phyloP scores from a whole-genome alignment of 441 rosid species.

The Bruguiera hainesii region DNA sequence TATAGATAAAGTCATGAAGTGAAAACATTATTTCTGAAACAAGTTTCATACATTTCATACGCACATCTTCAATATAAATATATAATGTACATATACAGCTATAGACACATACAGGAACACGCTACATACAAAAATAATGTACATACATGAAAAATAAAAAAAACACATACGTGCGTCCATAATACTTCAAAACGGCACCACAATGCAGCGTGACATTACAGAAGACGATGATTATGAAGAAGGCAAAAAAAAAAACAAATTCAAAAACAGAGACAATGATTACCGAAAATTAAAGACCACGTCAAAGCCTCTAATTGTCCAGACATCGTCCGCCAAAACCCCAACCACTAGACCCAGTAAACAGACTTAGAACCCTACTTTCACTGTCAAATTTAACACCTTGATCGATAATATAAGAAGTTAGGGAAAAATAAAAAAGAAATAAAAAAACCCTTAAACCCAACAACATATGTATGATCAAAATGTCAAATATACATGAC shows the following conservation, averaged over 20 bases:
- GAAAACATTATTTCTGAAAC: too few relatives aligned
- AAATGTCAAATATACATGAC: background rate
- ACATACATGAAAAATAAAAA: too few relatives aligned
- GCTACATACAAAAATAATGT: too few relatives aligned
- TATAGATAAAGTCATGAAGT: background rate
- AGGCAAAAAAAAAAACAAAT: background rate
- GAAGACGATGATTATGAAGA: conserved; percentile 3
- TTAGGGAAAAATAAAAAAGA: too few relatives aligned
- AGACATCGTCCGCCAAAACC: conserved; percentile 33
- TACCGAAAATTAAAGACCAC: conserved; percentile 20
- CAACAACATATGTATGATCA: background rate
- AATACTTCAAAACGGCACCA: background rate
- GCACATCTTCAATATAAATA: too few relatives aligned
- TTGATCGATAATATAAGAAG: background rate
- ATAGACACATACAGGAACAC: too few relatives aligned
- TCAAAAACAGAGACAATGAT: background rate
- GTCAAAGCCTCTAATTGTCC: conserved; percentile 7
- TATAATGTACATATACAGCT: too few relatives aligned
- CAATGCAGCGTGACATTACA: conserved; percentile 1
- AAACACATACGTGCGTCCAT: too few relatives aligned
- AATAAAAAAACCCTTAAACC: too few relatives aligned
- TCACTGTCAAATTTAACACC: too few relatives aligned
- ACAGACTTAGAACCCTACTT: conserved; percentile 13
- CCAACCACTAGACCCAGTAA: conserved; percentile 26
- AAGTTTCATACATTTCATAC: too few relatives aligned